Base-by-base conservation (phyloP, 2,329 filamentous ascomycete genomes). In the Aspergillus brunneoviolaceus region DNA sequence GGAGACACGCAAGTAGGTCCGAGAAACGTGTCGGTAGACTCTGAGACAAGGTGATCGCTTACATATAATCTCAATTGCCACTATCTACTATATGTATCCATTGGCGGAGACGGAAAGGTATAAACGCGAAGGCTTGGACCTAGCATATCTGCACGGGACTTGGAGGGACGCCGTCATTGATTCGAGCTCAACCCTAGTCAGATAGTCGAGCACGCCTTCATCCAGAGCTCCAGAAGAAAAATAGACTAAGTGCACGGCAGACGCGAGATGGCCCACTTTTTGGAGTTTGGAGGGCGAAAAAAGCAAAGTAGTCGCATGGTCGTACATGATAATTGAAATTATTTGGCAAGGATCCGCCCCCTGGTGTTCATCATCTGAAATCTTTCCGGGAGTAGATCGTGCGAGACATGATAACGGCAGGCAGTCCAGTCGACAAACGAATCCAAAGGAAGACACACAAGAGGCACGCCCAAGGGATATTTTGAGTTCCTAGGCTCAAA, bases 171-270 rank as follows among this genome's bases (percentile, higher is more conserved):
- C 45, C 27, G 12, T 51, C 53, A 42, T 48, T 52, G 42, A 57
- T 55, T 59, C 42, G 52, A 54, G 49, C 51, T 35, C 47, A 35
- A 49, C 12, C 55, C 39, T 51, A 19, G 31, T 47, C 35, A 39
- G 51, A 62, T 53, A 53, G 49, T 53, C 54, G 39, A 58, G 49
- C 54, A 52, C 50, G 29, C 51, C 58, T 53, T 57, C 48, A 53
- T 55, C 45, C n/a, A 48, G 49, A 50, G 25, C 53, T 49, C 35
- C 49, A 55, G 62, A 35, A 42, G 49, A 51, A 52, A 52, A 62
- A 50, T 62, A 57, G 60, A 66, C 64, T 63, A 55, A 47, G 50
- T 52, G 63, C 62, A 66, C 60, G 55, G 54, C 61, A 62, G 57
- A 54, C 48, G 65, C 58, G 58, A 57, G 62, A 45, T 47, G 59